Conservation (phyloP, 495 filamentous ascomycete species). For the Aspergillus coremiiformis region DNA sequence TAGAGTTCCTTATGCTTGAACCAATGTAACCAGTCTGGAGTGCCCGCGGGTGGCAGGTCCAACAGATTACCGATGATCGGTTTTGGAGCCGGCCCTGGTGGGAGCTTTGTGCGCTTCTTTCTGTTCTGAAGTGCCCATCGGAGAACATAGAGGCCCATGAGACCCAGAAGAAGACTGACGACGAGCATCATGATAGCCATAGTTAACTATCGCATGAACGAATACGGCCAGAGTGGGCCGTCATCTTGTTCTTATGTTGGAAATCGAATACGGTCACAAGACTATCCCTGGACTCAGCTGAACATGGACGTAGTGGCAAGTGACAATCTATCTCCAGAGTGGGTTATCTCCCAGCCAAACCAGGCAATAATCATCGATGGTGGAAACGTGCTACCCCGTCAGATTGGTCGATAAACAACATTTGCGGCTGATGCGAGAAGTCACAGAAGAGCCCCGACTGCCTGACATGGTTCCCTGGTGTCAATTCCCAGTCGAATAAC, state of each 20-base stretch:
- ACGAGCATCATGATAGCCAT: neutral
- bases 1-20: neutral
- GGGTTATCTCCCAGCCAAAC: too few relatives aligned
- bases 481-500: too few relatives aligned
- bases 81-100: neutral
- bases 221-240: neutral
- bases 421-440: too few relatives aligned
- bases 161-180: neutral
- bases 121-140: neutral
- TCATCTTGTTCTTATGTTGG: neutral
- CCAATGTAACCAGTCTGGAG: neutral
- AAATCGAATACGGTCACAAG: too few relatives aligned
- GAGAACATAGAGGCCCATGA: neutral
- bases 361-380: too few relatives aligned
- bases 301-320: too few relatives aligned
- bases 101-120: conserved; percentile 1
- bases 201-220: neutral
- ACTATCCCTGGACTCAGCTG: too few relatives aligned
- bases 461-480: too few relatives aligned
- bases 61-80: neutral
- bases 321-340: too few relatives aligned
- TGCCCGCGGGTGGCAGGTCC: neutral
- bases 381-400: too few relatives aligned
- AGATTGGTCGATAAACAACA: too few relatives aligned
- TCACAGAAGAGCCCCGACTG: too few relatives aligned